Conservation (phyloP, 345 rosid genomes). For the Linum usitatissimum region DNA sequence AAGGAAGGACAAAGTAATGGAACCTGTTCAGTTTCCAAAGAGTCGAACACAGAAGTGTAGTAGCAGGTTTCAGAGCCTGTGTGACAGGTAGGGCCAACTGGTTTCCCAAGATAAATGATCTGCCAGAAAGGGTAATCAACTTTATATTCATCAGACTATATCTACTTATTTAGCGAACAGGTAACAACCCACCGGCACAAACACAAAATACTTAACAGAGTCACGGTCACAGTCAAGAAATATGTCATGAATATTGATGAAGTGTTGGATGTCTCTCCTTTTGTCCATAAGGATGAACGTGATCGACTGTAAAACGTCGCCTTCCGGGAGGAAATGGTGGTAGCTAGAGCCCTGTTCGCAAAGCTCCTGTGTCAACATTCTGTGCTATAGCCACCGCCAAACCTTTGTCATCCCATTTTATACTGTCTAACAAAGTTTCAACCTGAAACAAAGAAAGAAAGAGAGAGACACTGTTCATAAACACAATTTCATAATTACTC, state of each 20-base stretch:
- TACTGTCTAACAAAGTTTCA: conserved; percentile 45
- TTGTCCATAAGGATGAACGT: conserved; percentile 76
- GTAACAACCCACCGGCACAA: conserved; percentile 1
- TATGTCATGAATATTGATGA: conserved; percentile 61
- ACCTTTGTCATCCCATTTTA: conserved; percentile 96
- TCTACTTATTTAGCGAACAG: too few relatives aligned
- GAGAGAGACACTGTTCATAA: neutral
- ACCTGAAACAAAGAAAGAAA: conserved; percentile 32
- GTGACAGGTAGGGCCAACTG: conserved; percentile 93
- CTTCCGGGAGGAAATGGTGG: conserved; percentile 55
- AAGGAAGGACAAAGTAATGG: neutral
- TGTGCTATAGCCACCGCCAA: conserved; percentile 93
- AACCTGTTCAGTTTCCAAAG: conserved; percentile 47
- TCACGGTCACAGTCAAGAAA: conserved; percentile 77
- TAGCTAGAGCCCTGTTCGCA: conserved; percentile 60
- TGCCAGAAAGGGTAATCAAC: conserved; percentile 19
- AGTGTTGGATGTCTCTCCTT: conserved; percentile 85
- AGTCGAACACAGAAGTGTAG: conserved; percentile 41
- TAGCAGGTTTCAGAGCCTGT: conserved; percentile 89
- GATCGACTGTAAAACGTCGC: conserved; percentile 93
- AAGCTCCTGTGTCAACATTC: conserved; percentile 82
- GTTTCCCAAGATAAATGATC: conserved; percentile 88
- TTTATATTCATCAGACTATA: neutral
- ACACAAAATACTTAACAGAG: conserved; percentile 48
- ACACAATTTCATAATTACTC: neutral